These are phyloP conservation scores for Russula emetica DNA, from an alignment of 768 basidiomycete species.

Conservation along the genomic window DNA sequence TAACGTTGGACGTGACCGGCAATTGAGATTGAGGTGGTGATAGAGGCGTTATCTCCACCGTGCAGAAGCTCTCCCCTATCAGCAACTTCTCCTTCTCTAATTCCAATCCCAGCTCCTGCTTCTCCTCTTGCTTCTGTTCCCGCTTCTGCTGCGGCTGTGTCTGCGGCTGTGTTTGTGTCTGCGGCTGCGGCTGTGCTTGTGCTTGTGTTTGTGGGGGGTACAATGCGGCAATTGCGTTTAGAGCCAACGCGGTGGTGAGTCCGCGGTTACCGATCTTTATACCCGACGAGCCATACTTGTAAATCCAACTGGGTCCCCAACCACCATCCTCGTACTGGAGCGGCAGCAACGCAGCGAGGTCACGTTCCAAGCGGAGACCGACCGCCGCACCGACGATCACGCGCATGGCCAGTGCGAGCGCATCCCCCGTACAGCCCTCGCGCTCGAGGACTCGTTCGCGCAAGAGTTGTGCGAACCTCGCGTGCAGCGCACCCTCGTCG, in stretches of 20 bases:
- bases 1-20: neutral
- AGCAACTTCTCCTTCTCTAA: neutral
- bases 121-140: neutral
- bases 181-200: no score
- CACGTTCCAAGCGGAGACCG: conserved; percentile 42
- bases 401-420: conserved; percentile 56
- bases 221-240: conserved; percentile 45
- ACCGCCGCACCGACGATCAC: conserved; percentile 43
- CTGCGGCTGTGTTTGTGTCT: neutral
- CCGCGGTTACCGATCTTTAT: conserved; percentile 52
- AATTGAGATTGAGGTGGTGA: neutral
- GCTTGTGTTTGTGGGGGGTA: neutral
- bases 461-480: conserved; percentile 40
- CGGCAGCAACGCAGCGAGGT: conserved; percentile 43
- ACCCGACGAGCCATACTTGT: conserved; percentile 48
- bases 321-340: conserved; percentile 54
- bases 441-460: conserved; percentile 47
- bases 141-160: neutral
- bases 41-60: no score
- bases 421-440: conserved; percentile 46
- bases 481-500: conserved; percentile 37
- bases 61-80: no score
- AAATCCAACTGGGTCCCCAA: conserved; percentile 54
- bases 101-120: neutral
- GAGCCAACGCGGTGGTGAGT: conserved; percentile 49